Conservation (phyloP, 208 protist species). For the Strigomonas galati region DNA sequence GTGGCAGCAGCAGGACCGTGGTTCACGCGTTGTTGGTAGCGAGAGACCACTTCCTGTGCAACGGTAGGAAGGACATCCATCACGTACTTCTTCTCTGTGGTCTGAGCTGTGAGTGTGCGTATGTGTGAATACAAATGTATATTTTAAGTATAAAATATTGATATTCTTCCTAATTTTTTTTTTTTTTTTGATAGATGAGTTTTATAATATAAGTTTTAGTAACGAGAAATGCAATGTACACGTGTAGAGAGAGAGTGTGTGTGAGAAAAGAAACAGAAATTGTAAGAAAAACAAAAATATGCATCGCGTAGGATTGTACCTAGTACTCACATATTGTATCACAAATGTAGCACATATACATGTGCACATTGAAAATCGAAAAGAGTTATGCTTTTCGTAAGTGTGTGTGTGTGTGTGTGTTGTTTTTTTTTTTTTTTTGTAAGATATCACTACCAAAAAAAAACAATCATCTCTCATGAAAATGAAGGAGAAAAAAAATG, state of each 20-base stretch:
- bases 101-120: neutral
- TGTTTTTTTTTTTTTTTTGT: neutral
- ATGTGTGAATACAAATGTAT: neutral
- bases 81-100: neutral
- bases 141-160: neutral
- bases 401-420: neutral
- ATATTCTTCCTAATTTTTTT: neutral
- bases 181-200: constrained; percentile 5
- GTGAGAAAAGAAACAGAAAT: neutral
- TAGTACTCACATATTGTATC: neutral
- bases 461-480: neutral
- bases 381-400: neutral
- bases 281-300: neutral
- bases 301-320: too few relatives aligned
- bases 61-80: constrained; percentile 78
- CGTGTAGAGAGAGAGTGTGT: neutral
- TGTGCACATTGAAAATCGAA: neutral
- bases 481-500: neutral
- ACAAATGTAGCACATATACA: too few relatives aligned
- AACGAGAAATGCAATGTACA: constrained; percentile 9
- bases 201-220: neutral
- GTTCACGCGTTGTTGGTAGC: constrained; percentile 40
- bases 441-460: neutral
- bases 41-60: constrained; percentile 62
- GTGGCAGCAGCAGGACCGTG: constrained; percentile 17